Percentiles rank a stretch among this genome's conserved stretches.
Conservation (phyloP, 2,329 filamentous ascomycete species). For the Cryphonectria japonica region DNA sequence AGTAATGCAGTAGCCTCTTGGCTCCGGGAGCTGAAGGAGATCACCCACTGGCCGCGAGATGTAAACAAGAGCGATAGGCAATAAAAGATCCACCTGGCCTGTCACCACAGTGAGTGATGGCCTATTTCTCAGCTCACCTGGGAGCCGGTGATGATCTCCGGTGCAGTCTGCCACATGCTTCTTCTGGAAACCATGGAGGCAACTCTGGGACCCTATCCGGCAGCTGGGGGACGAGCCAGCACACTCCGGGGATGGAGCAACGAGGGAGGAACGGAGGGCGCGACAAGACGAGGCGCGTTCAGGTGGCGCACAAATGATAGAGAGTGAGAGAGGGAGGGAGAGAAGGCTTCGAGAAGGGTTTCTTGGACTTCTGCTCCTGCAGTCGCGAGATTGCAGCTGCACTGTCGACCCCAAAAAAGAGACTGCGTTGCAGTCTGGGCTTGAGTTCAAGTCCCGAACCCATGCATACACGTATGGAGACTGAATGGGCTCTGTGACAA, state of each 20-base stretch:
- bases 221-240: not conserved
- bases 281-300: not conserved
- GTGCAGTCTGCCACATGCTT: conserved; percentile 17
- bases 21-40: not conserved
- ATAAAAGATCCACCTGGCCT: conserved; percentile 8
- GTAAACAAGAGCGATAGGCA: not conserved
- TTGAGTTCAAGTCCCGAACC: not conserved
- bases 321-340: no score
- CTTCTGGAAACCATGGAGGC: conserved; percentile 2
- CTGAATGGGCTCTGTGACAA: no score
- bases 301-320: not conserved
- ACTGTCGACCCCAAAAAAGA: not conserved
- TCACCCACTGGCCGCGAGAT: not conserved
- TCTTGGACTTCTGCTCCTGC: not conserved
- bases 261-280: not conserved
- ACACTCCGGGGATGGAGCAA: conserved; percentile 6
- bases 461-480: no score
- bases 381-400: not conserved
- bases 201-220: conserved; percentile 12
- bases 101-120: not conserved
- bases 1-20: not conserved
- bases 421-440: not conserved
- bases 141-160: not conserved
- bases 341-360: conserved; percentile 12
- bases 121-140: not conserved